Base-by-base conservation (phyloP, 2,329 filamentous ascomycete genomes). In the Cladobotryum mycophilum region DNA sequence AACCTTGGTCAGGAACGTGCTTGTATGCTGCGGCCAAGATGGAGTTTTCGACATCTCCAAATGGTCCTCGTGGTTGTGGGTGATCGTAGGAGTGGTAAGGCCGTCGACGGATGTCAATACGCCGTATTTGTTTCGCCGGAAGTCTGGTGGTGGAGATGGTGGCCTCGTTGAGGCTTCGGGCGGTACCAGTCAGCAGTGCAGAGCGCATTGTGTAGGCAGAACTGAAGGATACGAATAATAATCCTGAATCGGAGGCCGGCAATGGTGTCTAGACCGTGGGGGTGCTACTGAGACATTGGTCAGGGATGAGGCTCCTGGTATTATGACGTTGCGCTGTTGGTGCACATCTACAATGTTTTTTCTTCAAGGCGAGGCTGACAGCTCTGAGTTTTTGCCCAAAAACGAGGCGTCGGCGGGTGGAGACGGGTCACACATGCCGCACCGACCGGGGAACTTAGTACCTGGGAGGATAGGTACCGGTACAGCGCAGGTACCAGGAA, bases 11-110 rank as follows among this genome's bases (percentile, higher is more conserved):
- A 15, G 90, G 89, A 9, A 97, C 83, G 66, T 95, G 87, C 30
- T 71, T 66, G 60, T 93, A 81, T 15, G 91, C 86, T n/a, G 89
- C 82, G 42, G 85, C 78, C 55, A 99, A 86, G 64, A 97, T 95
- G 51, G 80, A 73, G 41, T 77, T 73, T 74, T 96, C 89, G 65
- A 79, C 76, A 55, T 75, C 68, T 63, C 77, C 82, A 75, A 89
- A 95, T 55, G 79, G 76, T 36, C 70, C 69, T 13, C 81, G 73
- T 6, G 77, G 62, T 1, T 81, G 75, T 20, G 68, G 68, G 63
- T 89, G 85, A 63, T 88, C 80, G 69, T 84, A 76, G 54, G 88
- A 91, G 71, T 93, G 87, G 73, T 90, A 93, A 63, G 41, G 47
- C 54, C 61, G 46, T 41, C 47, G 43, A 14, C 41, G 18, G 8